Base-by-base conservation (phyloP, 257 asterid species). In the Solanum pennellii region DNA sequence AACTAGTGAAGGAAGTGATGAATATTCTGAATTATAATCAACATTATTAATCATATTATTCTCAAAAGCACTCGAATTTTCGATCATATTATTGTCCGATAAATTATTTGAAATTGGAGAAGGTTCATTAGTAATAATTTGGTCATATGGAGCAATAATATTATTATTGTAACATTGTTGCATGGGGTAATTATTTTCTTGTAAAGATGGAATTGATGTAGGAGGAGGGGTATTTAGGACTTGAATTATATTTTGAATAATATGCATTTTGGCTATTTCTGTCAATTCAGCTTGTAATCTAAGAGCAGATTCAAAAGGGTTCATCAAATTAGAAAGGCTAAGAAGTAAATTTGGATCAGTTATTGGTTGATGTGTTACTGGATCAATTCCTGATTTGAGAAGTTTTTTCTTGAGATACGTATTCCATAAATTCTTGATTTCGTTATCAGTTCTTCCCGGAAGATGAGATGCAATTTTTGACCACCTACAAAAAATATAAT, bases 401-500 rank as follows among this genome's bases (percentile, higher is more conserved):
- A 94, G 94, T 89, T 87, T 94, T 83, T 92, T 94, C 88, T 91
- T 91, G 9, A 94, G 83, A 80, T 91, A 92, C 0, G 96, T 92
- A 79, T 94, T 94, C 98, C 96, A 94, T 2, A 35, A 90, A 39
- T 94, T 94, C 93, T 94, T 93, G 89, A 94, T 93, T 86, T 94
- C 98, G 12, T 94, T 94, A 82, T 94, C 97, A 3, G 98, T 93
- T 60, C 98, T 88, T n/a, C 94, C 92, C 0, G 96, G 95, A 59
- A 94, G 96, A 71, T 68, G 91, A 74, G 90, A 84, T 33, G 98
- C 98, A 62, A 93, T 94, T 75, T 87, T 90, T 31, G 96, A 91
- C 98, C 98, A 94, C 89, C 98, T 94, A 73, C 84, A 82, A 39
- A 65, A 33, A 33, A 60, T 12, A 65, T 84, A 7, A 31, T 62